Evolutionary conservation across 2,329 filamentous ascomycete species (phyloP).

Genomic region (Cercospora nicotianae): DNA sequence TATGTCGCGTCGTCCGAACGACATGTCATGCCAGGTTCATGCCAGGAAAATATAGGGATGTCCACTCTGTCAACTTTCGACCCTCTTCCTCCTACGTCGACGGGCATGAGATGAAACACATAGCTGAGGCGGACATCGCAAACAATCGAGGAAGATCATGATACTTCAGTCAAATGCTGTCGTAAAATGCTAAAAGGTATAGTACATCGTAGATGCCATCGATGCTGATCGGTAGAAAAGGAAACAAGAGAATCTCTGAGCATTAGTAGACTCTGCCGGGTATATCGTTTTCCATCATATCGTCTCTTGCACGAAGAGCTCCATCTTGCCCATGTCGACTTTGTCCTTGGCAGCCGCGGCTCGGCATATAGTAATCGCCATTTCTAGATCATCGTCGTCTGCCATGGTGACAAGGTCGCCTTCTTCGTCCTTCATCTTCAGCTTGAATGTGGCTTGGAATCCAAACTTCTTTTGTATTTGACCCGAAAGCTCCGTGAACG

Average conservation of each 20-base stretch:
- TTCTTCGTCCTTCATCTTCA: slow-evolving; percentile 84
- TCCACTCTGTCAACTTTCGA: neutral
- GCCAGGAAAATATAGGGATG: neutral
- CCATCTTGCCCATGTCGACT: slow-evolving; percentile 86
- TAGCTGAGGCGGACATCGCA: neutral
- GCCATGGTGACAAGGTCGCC: slow-evolving; percentile 96
- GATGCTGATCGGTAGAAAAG: slow-evolving; percentile 1
- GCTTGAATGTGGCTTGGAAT: slow-evolving; percentile 72
- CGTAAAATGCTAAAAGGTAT: neutral
- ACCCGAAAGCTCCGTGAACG: slow-evolving; percentile 74
- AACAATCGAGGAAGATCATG: neutral
- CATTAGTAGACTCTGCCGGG: neutral
- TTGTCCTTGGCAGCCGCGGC: slow-evolving; percentile 66
- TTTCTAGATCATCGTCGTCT: slow-evolving; percentile 92
- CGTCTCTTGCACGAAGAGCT: slow-evolving; percentile 58
- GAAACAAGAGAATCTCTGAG: neutral
- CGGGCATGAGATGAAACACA: neutral
- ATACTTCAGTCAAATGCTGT: neutral
- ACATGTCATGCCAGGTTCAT: neutral
- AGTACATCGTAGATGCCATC: slow-evolving; percentile 3
- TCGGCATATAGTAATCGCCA: slow-evolving; percentile 70
- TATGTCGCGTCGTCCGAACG: neutral
- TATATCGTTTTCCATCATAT: slow-evolving; percentile 13
- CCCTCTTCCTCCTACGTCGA: neutral
- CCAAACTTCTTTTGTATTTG: slow-evolving; percentile 85